phyloP scores from a whole-genome alignment of 2,329 filamentous ascomycete genomes.

The Emydomyces testavorans region DNA sequence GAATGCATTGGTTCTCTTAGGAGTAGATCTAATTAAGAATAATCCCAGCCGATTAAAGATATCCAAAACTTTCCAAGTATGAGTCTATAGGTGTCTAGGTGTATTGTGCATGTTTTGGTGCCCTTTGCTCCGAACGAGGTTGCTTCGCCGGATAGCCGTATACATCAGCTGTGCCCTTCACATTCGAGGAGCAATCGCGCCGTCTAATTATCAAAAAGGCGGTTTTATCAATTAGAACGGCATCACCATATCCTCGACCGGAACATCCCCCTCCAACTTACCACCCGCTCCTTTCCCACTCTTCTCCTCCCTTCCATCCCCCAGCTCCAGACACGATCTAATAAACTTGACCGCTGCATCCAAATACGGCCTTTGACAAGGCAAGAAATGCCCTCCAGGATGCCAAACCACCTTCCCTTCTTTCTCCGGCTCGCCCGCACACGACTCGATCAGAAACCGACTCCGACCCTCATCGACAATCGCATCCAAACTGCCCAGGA shows the following conservation, averaged over 20 bases:
- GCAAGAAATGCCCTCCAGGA: slow-evolving; percentile 84
- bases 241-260: slow-evolving; percentile 56
- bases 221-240: slow-evolving; percentile 41
- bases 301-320: slow-evolving; percentile 17
- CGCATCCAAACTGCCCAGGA: slow-evolving; percentile 71
- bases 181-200: background rate
- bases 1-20: background rate
- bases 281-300: slow-evolving; percentile 6
- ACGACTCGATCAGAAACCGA: slow-evolving; percentile 54
- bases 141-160: background rate
- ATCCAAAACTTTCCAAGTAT: background rate
- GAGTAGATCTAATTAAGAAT: background rate
- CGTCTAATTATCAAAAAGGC: background rate
- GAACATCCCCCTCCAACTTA: slow-evolving; percentile 39
- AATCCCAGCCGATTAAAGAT: background rate
- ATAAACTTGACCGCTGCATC: slow-evolving; percentile 66
- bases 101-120: background rate
- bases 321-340: slow-evolving; percentile 39
- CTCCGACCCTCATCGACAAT: slow-evolving; percentile 73
- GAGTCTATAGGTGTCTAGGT: slow-evolving; percentile 1
- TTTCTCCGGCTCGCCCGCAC: slow-evolving; percentile 42
- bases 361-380: slow-evolving; percentile 68
- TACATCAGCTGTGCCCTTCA: background rate
- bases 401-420: slow-evolving; percentile 53
- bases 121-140: background rate